Percentiles rank a stretch among this genome's conserved stretches.
Conservation (phyloP, 805 yeast genomes). For the Pichia exigua region DNA sequence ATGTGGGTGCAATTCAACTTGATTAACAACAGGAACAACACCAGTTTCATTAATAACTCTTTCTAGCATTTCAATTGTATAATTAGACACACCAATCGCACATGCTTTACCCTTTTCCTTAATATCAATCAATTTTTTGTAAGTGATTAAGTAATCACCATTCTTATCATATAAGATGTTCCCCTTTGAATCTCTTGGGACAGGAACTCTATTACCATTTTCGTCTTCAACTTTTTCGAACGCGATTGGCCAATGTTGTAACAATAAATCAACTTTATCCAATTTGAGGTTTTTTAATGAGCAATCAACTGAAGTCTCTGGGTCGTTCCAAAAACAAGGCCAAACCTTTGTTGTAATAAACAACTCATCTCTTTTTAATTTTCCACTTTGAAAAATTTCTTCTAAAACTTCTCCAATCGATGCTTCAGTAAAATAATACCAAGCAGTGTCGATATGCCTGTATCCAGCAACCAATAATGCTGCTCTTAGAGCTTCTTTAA, state of each 20-base stretch:
- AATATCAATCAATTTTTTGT: conserved; percentile 64
- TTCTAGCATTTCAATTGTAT: conserved; percentile 32
- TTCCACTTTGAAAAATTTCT: conserved; percentile 38
- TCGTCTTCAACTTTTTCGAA: conserved; percentile 31
- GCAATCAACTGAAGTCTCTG: conserved; percentile 33
- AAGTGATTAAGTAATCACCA: conserved; percentile 74
- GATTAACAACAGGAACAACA: conserved; percentile 47
- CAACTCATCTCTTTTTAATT: conserved; percentile 42
- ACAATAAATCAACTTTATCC: conserved; percentile 38
- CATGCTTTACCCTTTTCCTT: conserved; percentile 39
- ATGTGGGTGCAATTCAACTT: conserved; percentile 45
- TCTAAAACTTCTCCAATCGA: conserved; percentile 39
- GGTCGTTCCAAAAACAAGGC: conserved; percentile 37
- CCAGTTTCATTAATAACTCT: conserved; percentile 35
- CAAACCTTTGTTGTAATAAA: conserved; percentile 72
- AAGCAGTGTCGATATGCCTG: conserved; percentile 46
- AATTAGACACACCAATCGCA: conserved; percentile 56
- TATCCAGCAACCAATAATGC: conserved; percentile 35
- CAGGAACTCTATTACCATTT: conserved; percentile 27
- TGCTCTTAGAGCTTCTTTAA: conserved; percentile 18
- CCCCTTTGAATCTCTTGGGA: conserved; percentile 33
- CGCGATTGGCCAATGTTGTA: conserved; percentile 46
- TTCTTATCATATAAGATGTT: conserved; percentile 63
- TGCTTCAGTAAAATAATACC: conserved; percentile 39
- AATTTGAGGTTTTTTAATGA: conserved; percentile 35